Evolutionary conservation across 1,139 yeast species (phyloP).

Genomic region (Fermentozyma sake): DNA sequence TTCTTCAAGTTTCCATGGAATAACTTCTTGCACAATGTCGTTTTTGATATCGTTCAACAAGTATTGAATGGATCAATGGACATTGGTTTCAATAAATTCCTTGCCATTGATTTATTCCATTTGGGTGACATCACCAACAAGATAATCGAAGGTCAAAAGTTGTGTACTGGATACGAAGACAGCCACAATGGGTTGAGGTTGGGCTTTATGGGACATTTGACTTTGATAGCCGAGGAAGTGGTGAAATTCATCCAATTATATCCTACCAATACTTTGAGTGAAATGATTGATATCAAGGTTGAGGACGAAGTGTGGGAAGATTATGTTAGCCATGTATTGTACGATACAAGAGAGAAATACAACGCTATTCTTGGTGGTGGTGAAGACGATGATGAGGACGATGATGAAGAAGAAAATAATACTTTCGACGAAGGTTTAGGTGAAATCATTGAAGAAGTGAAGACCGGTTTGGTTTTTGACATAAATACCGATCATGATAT

Average conservation of each 20-base stretch:
- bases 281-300: slow-evolving; percentile 55
- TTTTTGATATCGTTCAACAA: slow-evolving; percentile 95
- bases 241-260: slow-evolving; percentile 85
- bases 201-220: slow-evolving; percentile 97
- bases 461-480: slow-evolving; percentile 33
- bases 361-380: slow-evolving; percentile 81
- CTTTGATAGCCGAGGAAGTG: slow-evolving; percentile 93
- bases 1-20: slow-evolving; percentile 97
- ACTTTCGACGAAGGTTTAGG: slow-evolving; percentile 53
- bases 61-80: slow-evolving; percentile 94
- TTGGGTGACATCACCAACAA: slow-evolving; percentile 73
- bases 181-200: slow-evolving; percentile 64
- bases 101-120: slow-evolving; percentile 83
- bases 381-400: slow-evolving; percentile 35
- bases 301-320: slow-evolving; percentile 71
- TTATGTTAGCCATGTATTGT: slow-evolving; percentile 78
- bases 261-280: slow-evolving; percentile 58
- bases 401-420: slow-evolving; percentile 32
- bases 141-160: slow-evolving; percentile 77
- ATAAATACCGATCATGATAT: slow-evolving; percentile 33
- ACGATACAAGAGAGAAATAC: slow-evolving; percentile 89
- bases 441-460: slow-evolving; percentile 39
- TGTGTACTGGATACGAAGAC: slow-evolving; percentile 65
- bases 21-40: slow-evolving; percentile 94
- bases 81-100: slow-evolving; percentile 76